Percentiles rank a stretch among this genome's conserved stretches.
Conservation (phyloP, 257 asterid genomes). For the Dorcoceras hygrometricum region DNA sequence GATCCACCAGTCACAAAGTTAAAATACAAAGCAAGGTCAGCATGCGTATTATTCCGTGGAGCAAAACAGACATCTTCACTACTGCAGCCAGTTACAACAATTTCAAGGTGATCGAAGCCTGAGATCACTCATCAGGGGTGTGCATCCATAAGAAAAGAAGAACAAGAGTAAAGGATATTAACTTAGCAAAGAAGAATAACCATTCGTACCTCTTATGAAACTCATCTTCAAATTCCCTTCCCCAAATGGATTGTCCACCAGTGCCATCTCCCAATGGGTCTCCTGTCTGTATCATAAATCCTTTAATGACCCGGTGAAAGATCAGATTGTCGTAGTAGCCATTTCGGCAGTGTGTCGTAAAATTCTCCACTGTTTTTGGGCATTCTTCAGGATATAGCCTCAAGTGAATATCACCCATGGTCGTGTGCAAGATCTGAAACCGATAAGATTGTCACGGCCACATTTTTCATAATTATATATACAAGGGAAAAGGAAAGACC, state of each 20-base stretch:
- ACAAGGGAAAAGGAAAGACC: background rate
- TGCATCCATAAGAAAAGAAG: background rate
- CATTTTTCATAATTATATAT: background rate
- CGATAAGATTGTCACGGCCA: constrained; percentile 16
- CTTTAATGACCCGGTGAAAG: constrained; percentile 95
- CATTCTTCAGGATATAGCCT: constrained; percentile 96
- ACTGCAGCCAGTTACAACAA: background rate
- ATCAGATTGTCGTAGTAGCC: constrained; percentile 95
- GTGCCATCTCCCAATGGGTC: constrained; percentile 99
- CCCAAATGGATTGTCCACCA: constrained; percentile 99
- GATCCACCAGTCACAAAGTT: constrained; percentile 3
- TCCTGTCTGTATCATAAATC: constrained; percentile 98
- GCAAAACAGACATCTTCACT: background rate
- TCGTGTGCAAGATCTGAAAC: constrained; percentile 80
- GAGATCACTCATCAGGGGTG: background rate
- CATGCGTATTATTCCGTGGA: background rate
- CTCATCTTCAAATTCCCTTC: constrained; percentile 97
- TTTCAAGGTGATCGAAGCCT: constrained; percentile 15
- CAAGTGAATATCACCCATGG: constrained; percentile 97
- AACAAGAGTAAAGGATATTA: background rate
- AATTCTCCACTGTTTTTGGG: constrained; percentile 96
- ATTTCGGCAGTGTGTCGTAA: constrained; percentile 93
- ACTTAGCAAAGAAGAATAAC: constrained; percentile 5
- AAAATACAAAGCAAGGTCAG: constrained; percentile 20
- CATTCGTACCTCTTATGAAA: constrained; percentile 82